Percentiles rank a stretch among this genome's conserved stretches.
These are phyloP conservation scores for Lactarius quietus DNA, from an alignment of 768 basidiomycete species.

Conservation along the genomic window DNA sequence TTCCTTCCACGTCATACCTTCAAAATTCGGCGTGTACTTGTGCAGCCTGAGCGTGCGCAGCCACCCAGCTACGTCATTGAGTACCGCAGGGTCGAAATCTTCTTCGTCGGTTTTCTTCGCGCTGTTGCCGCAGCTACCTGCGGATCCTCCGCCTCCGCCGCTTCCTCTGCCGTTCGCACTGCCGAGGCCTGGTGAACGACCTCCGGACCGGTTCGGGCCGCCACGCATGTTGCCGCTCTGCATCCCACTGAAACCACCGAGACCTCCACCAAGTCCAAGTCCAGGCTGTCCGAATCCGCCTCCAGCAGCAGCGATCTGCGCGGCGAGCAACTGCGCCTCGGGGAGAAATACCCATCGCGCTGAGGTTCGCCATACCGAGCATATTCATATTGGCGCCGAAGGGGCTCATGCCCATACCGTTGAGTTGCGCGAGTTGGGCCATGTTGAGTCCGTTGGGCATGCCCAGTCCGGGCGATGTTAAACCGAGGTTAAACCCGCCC, in stretches of 20 bases:
- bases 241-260: slow-evolving; percentile 18
- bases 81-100: slow-evolving; percentile 82
- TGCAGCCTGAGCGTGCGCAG: slow-evolving; percentile 89
- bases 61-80: slow-evolving; percentile 91
- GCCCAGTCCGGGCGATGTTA: slow-evolving; percentile 48
- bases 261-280: slow-evolving; percentile 26
- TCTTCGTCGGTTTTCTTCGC: slow-evolving; percentile 84
- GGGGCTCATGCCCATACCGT: slow-evolving; percentile 40
- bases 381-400: slow-evolving; percentile 62
- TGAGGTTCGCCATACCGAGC: slow-evolving; percentile 52
- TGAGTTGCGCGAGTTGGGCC: slow-evolving; percentile 41
- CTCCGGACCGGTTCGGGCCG: slow-evolving; percentile 40
- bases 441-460: slow-evolving; percentile 36
- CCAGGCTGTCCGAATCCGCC: slow-evolving; percentile 58
- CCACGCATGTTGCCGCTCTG: slow-evolving; percentile 34
- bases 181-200: slow-evolving; percentile 45
- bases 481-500: slow-evolving; percentile 44
- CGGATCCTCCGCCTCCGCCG: background rate
- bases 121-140: slow-evolving; percentile 35
- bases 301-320: slow-evolving; percentile 68
- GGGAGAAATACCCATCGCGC: slow-evolving; percentile 79
- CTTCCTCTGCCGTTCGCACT: slow-evolving; percentile 20
- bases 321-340: slow-evolving; percentile 80
- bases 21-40: slow-evolving; percentile 99
- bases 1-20: slow-evolving; percentile 84